These are phyloP conservation scores for Diplotaxis tenuifolia DNA, from an alignment of 345 rosid species.

Conservation along the genomic window DNA sequence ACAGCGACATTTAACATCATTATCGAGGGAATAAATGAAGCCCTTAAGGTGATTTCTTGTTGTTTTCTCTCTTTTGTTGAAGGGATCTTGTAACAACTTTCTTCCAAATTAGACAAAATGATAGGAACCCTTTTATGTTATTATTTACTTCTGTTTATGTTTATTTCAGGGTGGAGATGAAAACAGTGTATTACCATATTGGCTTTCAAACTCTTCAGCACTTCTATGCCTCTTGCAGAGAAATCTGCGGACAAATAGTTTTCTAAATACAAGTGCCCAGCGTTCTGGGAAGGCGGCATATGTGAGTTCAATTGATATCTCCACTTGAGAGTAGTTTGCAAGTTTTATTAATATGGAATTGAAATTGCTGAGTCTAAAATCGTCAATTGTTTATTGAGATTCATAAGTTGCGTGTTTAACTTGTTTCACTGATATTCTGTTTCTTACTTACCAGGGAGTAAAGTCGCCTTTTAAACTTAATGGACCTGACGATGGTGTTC, in stretches of 20 bases:
- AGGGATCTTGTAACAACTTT: slow-evolving; percentile 8
- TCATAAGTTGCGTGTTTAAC: slow-evolving; percentile 8
- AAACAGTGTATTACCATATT: slow-evolving; percentile 68
- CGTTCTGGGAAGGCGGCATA: slow-evolving; percentile 71
- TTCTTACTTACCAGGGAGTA: slow-evolving; percentile 52
- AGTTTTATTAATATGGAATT: slow-evolving; percentile 5
- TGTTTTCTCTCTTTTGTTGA: slow-evolving; percentile 5
- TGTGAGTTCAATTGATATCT: slow-evolving; percentile 45
- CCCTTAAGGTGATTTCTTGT: slow-evolving; percentile 58
- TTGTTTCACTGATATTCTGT: slow-evolving; percentile 23
- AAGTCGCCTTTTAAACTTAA: slow-evolving; percentile 75
- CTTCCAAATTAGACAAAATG: slow-evolving; percentile 1
- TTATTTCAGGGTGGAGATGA: slow-evolving; percentile 75
- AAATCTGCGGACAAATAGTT: slow-evolving; percentile 73
- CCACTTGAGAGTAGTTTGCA: slow-evolving; percentile 17
- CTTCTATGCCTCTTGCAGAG: slow-evolving; percentile 93
- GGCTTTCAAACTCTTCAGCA: slow-evolving; percentile 94
- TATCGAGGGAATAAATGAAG: slow-evolving; percentile 84
- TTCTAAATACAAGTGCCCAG: slow-evolving; percentile 55
- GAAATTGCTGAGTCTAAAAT: background rate
- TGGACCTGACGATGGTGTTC: slow-evolving; percentile 68
- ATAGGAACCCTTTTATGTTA: background rate
- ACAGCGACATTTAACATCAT: slow-evolving; percentile 80
- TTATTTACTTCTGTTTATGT: slow-evolving; percentile 2
- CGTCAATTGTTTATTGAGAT: background rate